Base-by-base conservation (phyloP, 2,329 filamentous ascomycete species). In the Phoma sp. region DNA sequence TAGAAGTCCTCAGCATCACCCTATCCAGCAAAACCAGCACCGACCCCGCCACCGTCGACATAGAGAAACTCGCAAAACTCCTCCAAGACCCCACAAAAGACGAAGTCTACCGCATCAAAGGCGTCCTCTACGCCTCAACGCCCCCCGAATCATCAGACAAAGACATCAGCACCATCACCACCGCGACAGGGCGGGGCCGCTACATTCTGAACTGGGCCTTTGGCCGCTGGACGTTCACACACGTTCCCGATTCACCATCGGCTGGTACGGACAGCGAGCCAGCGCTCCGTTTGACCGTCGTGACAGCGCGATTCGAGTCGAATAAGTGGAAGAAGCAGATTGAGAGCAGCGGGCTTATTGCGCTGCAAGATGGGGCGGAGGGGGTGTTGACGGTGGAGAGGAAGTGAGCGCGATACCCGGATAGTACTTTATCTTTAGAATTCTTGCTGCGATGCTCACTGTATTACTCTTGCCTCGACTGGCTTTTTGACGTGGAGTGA, bases 171-270 rank as follows among this genome's bases (percentile, higher is more conserved):
- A 69, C 65, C 17, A 63, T 72, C 12, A 62, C 59, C 9, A 64
- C 74, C 6, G 63, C 70, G 13, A 58, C 52, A 6, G 76, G 74
- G 2, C 69, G 74, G 19, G 74, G 76, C 15, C 82, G 90, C 51
- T 97, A 95, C 72, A 96, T 99, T 39, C 83, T 99, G 56, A 99
- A 99, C 74, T 99, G 95, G 95, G 95, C 95, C 0, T 99, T 99
- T 77, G 92, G 92, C 0, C 84, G 95, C 27, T 99, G 95, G 94
- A 96, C 87, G 0, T 96, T 94, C 70, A 96, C 92, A 1, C 81
- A 85, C 6, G 78, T 87, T 4, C 64, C 74, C 1, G 62, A 67
- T 4, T 58, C 60, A 2, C 3, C 37, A 8, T 70, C 68, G 1
- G 47, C 57, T 6, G 50, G 61, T 1, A 62, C 61, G 32, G 84